Base-by-base conservation (phyloP, 495 filamentous ascomycete genomes). In the Trichoderma parareesei region DNA sequence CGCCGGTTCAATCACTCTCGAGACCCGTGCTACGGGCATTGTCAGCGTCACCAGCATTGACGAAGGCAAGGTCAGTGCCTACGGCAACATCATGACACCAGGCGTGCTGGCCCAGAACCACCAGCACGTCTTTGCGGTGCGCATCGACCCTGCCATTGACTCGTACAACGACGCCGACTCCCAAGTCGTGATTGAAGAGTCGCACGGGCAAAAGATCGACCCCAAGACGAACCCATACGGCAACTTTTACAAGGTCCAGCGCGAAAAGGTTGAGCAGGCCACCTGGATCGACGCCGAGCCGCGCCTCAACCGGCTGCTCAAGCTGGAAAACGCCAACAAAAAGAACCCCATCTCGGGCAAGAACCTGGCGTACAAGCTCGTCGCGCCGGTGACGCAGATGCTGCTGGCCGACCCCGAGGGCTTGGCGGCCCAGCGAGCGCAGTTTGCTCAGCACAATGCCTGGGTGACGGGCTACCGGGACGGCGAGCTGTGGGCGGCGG, bases 71-170 rank as follows among this genome's bases (percentile, higher is more conserved):
- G 66, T 16, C 82, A 87, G 1, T 81, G 84, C 7, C 37, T 92
- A 87, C 82, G 89, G 89, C 43, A 91, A 88, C 0, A 81, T 90
- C 49, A 87, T 92, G 33, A 86, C 89, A 62, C 89, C 89, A 0
- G 89, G 89, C 10, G 88, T 90, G 20, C 82, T 92, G 66, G 88
- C 73, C 73, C 73, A 65, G 70, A 85, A 61, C 84, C 90, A 94
- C 68, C 90, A 94, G 69, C 90, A 94, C 75, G 88, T 93, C 71
- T 92, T 94, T 75, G 90, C 88, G 3, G 83, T 93, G n/a, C 88
- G 90, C 13, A 79, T 95, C 16, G 90, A 95, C 71, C 90, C 90
- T 1, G 81, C 83, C 20, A 82, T 95, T 67, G 90, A 95, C 69
- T 91, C 90, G 10, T 82, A 83, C 67, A 73, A 79, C 49, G 90